phyloP scores from a whole-genome alignment of 768 basidiomycete species.

The Leucocoprinus sp. region DNA sequence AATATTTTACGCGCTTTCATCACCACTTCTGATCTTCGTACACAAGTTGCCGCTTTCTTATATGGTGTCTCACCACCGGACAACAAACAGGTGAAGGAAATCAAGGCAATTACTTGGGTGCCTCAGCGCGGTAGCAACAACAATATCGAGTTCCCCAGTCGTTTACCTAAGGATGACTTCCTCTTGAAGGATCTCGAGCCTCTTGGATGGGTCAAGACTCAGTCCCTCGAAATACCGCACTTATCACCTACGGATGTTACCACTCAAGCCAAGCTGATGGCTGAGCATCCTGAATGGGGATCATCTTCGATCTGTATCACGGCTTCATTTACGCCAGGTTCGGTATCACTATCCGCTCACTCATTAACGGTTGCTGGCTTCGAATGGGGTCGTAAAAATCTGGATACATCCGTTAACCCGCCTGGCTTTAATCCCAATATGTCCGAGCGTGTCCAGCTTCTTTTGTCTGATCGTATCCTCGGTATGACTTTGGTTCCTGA shows the following conservation, averaged over 20 bases:
- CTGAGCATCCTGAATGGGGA: constrained; percentile 91
- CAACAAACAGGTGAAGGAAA: constrained; percentile 97
- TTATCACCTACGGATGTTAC: constrained; percentile 90
- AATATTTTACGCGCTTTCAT: constrained; percentile 94
- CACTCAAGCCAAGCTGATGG: constrained; percentile 95
- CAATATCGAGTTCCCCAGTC: constrained; percentile 81
- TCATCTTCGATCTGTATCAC: constrained; percentile 91
- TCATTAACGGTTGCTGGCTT: constrained; percentile 87
- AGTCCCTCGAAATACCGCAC: constrained; percentile 86
- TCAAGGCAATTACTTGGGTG: constrained; percentile 97
- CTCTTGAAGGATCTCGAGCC: constrained; percentile 92
- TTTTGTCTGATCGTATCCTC: constrained; percentile 91
- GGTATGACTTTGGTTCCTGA: constrained; percentile 94
- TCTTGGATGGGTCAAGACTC: constrained; percentile 95
- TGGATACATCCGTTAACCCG: constrained; percentile 78
- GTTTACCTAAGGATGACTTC: constrained; percentile 92
- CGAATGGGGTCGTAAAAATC: constrained; percentile 96
- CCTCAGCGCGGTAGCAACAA: constrained; percentile 97
- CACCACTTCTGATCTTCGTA: constrained; percentile 86
- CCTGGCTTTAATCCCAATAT: constrained; percentile 97
- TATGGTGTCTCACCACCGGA: constrained; percentile 92
- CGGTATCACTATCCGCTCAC: constrained; percentile 91
- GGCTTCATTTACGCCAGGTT: constrained; percentile 95
- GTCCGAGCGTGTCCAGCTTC: constrained; percentile 90
- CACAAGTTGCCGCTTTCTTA: constrained; percentile 90